Base-by-base conservation (phyloP, 108 stramenopile species). In the Schizochytrium sp. region DNA sequence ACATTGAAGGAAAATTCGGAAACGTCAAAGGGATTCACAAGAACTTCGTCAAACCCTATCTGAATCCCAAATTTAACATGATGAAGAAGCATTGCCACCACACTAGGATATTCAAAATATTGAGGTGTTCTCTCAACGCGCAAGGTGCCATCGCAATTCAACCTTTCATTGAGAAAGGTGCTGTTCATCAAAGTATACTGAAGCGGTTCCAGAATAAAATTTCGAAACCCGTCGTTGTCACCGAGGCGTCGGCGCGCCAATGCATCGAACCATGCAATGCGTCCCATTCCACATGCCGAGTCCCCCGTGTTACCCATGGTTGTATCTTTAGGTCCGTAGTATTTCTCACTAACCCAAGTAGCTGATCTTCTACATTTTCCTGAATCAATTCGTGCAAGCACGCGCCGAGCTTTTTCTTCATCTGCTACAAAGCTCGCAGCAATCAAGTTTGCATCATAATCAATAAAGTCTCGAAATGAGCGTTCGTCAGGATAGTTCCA, bases 361-460 rank as follows among this genome's bases (percentile, higher is more conserved):
- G 88, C 87, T 38, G 87, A 87, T 12, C 88, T 50, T 55, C 57
- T 15, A 28, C 89, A 88, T 72, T 87, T 55, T 3, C 89, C 89
- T 13, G 57, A 17, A 88, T 91, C 91, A 46, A 91, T 56, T 58
- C 91, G 89, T 12, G 28, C 56, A 4, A 91, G 57, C 38, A 89
- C 17, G 15, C 57, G n/a, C 46, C 69, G 49, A 8, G 90, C 89
- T 17, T 45, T 4, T 28, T 44, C 46, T 40, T 42, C 58, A 41
- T 59, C 50, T 17, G 61, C 46, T 19, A 88, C 58, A 7, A 88
- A 46, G 50, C 59, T n/a, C 28, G 88, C 60, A 7, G 91, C 89
- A 10, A 91, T 56, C 38, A 91, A 58, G 89, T 91, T 91, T 53
- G 73, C 61, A 56, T 91, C 91, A 72, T 91, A 91, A 72, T 91